Conservation (phyloP, 768 basidiomycete species). For the Boletus sp. region DNA sequence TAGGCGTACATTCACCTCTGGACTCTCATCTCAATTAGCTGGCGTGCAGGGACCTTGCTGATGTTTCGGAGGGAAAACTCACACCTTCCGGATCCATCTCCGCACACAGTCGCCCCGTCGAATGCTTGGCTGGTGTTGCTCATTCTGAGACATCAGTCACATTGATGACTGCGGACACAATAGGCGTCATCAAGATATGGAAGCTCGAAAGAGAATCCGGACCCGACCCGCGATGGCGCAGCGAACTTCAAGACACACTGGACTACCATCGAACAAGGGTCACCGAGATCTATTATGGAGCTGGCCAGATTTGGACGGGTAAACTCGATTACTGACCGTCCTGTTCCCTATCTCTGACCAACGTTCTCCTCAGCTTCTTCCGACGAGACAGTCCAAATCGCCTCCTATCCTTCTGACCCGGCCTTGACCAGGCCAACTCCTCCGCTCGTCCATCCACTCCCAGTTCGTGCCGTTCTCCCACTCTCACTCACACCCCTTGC, state of each 20-base stretch:
- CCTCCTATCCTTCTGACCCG: conserved; percentile 40
- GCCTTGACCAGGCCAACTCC: conserved; percentile 39
- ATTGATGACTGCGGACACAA: conserved; percentile 86
- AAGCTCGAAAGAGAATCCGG: conserved; percentile 46
- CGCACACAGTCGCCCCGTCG: conserved; percentile 85
- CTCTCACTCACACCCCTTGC: conserved; percentile 59
- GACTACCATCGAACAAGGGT: conserved; percentile 80
- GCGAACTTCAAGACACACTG: conserved; percentile 53
- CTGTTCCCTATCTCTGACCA: neutral
- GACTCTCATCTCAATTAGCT: neutral
- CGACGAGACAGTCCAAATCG: conserved; percentile 78
- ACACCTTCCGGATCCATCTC: conserved; percentile 66
- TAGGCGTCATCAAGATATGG: conserved; percentile 90
- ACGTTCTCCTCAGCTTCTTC: conserved; percentile 62
- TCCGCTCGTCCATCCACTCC: conserved; percentile 56
- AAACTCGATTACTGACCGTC: neutral
- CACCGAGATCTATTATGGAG: conserved; percentile 64
- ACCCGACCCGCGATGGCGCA: conserved; percentile 47
- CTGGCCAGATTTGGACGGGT: conserved; percentile 92
- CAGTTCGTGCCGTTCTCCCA: conserved; percentile 74
- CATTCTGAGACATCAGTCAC: conserved; percentile 45
- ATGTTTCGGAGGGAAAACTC: conserved; percentile 40
- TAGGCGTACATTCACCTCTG: conserved; percentile 33
- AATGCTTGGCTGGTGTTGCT: conserved; percentile 61
- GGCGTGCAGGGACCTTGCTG: conserved; percentile 59